Evolutionary conservation across 2,329 filamentous ascomycete genomes (phyloP).

Genomic region (Helicocarpus griseus): DNA sequence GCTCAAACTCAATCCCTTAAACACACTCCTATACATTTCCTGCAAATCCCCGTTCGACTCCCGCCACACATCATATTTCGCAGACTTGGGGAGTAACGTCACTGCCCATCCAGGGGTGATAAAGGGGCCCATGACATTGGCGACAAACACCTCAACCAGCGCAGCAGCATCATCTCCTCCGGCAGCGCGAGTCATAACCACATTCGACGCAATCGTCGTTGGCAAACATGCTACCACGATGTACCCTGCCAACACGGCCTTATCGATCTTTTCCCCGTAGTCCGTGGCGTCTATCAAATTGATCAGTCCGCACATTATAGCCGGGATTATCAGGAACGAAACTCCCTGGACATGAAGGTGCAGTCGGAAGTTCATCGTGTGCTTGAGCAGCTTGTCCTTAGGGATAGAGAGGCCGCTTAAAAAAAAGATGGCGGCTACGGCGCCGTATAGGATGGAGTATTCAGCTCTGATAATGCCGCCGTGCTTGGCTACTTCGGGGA

Average conservation of each 20-base stretch:
- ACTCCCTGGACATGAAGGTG: slow-evolving; percentile 58
- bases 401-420: slow-evolving; percentile 61
- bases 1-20: slow-evolving; percentile 58
- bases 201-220: slow-evolving; percentile 63
- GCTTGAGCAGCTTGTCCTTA: slow-evolving; percentile 49
- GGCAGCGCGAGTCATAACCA: slow-evolving; percentile 61
- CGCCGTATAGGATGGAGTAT: slow-evolving; percentile 53
- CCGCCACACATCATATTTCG: slow-evolving; percentile 27
- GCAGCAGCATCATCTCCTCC: slow-evolving; percentile 58
- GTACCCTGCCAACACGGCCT: slow-evolving; percentile 57
- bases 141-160: slow-evolving; percentile 59
- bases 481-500: slow-evolving; percentile 42
- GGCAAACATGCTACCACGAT: slow-evolving; percentile 59
- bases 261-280: slow-evolving; percentile 43
- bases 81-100: slow-evolving; percentile 39
- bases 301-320: slow-evolving; percentile 49
- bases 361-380: slow-evolving; percentile 57
- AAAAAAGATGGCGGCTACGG: slow-evolving; percentile 60
- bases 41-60: slow-evolving; percentile 45
- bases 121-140: slow-evolving; percentile 60
- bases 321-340: slow-evolving; percentile 57
- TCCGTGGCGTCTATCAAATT: slow-evolving; percentile 42
- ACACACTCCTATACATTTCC: slow-evolving; percentile 55
- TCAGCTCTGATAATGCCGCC: slow-evolving; percentile 31
- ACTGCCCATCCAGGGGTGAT: slow-evolving; percentile 55